A percentile compares a stretch with the other conserved stretches of the same genome.
Evolutionary conservation across 2,329 filamentous ascomycete genomes (phyloP).

Genomic region (Trichophyton benhamiae): DNA sequence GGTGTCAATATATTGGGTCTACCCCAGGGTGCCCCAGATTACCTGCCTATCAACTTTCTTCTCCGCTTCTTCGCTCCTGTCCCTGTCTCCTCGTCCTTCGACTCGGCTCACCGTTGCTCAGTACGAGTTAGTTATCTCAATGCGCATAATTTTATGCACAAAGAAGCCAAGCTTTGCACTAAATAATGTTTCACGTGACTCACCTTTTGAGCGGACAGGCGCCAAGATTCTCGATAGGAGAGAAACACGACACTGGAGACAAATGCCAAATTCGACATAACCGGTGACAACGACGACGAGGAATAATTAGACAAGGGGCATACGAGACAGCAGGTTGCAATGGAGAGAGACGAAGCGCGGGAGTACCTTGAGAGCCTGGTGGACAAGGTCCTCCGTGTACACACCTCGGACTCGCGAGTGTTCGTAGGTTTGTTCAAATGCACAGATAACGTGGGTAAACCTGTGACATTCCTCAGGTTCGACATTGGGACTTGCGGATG

Average conservation of each 20-base stretch:
- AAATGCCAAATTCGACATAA: not conserved
- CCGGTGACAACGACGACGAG: not conserved
- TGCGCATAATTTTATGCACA: too few species aligned
- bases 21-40: not conserved
- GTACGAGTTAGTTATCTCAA: too few species aligned
- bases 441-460: slow-evolving; percentile 68
- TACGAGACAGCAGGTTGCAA: slow-evolving; percentile 10
- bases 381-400: slow-evolving; percentile 65
- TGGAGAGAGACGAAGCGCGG: slow-evolving; percentile 28
- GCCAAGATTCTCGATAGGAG: not conserved
- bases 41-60: not conserved
- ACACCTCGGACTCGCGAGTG: slow-evolving; percentile 70
- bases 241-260: not conserved
- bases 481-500: not conserved
- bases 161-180: too few species aligned
- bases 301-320: not conserved
- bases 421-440: slow-evolving; percentile 90
- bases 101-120: too few species aligned
- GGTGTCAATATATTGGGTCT: not conserved
- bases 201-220: too few species aligned
- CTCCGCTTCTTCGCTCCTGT: not conserved
- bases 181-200: too few species aligned
- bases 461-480: not conserved
- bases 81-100: not conserved
- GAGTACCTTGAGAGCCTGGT: slow-evolving; percentile 47